Evolutionary conservation across 1,284 basidiomycete genomes (phyloP).

Genomic region (Xanthoconium separans): DNA sequence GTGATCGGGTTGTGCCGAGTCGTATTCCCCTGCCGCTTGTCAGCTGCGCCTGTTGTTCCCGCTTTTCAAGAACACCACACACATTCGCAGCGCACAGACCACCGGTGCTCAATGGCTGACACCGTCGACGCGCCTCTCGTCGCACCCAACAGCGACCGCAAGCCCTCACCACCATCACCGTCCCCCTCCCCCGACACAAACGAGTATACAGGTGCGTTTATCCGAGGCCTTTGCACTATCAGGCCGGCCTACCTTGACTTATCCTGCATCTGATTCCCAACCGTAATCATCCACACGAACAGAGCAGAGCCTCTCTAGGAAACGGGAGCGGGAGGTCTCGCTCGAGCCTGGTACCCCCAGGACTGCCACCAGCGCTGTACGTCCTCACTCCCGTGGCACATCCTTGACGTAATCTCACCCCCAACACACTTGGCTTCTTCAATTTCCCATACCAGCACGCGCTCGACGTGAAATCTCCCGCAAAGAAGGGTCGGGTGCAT

Average conservation of each 20-base stretch:
- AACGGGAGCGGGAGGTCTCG: slow-evolving; percentile 74
- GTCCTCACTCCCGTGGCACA: slow-evolving; percentile 17
- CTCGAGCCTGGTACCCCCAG: slow-evolving; percentile 62
- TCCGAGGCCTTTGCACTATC: slow-evolving; percentile 30
- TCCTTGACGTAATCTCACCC: slow-evolving; percentile 31
- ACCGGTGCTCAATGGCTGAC: slow-evolving; percentile 30
- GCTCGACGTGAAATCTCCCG: slow-evolving; percentile 51
- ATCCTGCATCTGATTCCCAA: slow-evolving; percentile 23
- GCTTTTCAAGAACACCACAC: slow-evolving; percentile 24
- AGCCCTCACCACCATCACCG: slow-evolving; percentile 27
- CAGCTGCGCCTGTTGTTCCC: slow-evolving; percentile 35
- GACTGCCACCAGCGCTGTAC: slow-evolving; percentile 36
- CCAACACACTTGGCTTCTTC: slow-evolving; percentile 12
- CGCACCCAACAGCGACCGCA: slow-evolving; percentile 16
- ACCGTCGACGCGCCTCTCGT: slow-evolving; percentile 18
- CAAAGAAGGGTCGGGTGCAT: slow-evolving; percentile 70
- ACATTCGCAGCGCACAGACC: slow-evolving; percentile 34
- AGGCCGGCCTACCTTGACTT: slow-evolving; percentile 23
- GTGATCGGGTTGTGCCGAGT: slow-evolving; percentile 36
- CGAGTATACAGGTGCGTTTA: slow-evolving; percentile 31
- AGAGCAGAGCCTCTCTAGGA: slow-evolving; percentile 43
- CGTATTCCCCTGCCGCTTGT: slow-evolving; percentile 29
- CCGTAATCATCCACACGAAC: slow-evolving; percentile 7
- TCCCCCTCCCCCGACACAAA: slow-evolving; percentile 32
- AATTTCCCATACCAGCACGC: slow-evolving; percentile 42